Conservation (phyloP, 192 early-diverging fungal species). For the Coemansia sp. region DNA sequence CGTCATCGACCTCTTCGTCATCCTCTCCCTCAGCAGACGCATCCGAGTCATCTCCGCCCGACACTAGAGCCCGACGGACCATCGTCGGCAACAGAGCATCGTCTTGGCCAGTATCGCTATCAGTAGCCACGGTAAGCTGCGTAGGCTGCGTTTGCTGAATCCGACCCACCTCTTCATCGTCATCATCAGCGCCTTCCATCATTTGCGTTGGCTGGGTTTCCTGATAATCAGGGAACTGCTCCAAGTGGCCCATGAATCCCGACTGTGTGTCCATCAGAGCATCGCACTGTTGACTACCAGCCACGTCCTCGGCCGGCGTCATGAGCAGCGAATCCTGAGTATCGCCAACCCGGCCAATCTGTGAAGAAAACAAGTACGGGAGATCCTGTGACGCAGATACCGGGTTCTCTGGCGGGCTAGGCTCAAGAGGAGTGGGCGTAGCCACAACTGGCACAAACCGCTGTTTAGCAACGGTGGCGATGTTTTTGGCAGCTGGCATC, state of each 20-base stretch:
- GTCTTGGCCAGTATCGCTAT: background rate
- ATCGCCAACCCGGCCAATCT: constrained; percentile 14
- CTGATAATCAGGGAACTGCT: background rate
- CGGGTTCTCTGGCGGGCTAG: background rate
- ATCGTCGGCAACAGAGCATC: constrained; percentile 19
- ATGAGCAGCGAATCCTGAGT: constrained; percentile 54
- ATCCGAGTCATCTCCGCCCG: background rate
- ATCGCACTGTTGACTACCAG: background rate
- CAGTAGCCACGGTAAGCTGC: constrained; percentile 16
- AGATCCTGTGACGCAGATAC: constrained; percentile 31
- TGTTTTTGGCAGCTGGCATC: constrained; percentile 27
- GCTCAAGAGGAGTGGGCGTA: background rate
- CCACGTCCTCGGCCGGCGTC: constrained; percentile 28
- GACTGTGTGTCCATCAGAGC: background rate
- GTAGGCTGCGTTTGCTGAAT: constrained; percentile 25
- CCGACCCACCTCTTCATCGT: constrained; percentile 12
- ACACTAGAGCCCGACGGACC: constrained; percentile 33
- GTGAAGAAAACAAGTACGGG: constrained; percentile 29
- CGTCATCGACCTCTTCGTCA: background rate
- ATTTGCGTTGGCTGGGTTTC: constrained; percentile 32
- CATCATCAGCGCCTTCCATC: constrained; percentile 2
- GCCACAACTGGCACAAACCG: background rate
- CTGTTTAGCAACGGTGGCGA: background rate
- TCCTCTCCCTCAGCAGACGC: background rate
- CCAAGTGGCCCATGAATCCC: background rate